Evolutionary conservation across 306 rosid species (phyloP).

Genomic region (Vigna mungo): DNA sequence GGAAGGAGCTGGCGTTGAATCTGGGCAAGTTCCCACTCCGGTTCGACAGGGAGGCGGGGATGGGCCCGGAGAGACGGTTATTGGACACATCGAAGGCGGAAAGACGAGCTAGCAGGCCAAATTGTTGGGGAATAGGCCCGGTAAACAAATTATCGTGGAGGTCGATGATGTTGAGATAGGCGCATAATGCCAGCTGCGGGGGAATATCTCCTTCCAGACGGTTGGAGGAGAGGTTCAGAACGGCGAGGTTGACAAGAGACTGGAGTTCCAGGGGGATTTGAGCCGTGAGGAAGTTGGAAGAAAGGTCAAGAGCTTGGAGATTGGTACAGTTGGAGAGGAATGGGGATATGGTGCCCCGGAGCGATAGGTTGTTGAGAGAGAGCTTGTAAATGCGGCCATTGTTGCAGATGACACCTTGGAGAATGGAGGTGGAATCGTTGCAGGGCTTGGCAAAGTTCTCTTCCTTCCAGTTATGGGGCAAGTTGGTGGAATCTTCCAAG

Average conservation of each 20-base stretch:
- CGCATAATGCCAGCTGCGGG: slow-evolving; percentile 87
- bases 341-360: slow-evolving; percentile 79
- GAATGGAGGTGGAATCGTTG: slow-evolving; percentile 76
- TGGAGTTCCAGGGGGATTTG: slow-evolving; percentile 86
- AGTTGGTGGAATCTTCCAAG: slow-evolving; percentile 61
- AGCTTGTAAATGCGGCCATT: slow-evolving; percentile 92
- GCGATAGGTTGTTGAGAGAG: slow-evolving; percentile 75
- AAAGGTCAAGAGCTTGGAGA: slow-evolving; percentile 91
- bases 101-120: slow-evolving; percentile 79
- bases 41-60: slow-evolving; percentile 68
- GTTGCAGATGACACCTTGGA: slow-evolving; percentile 88
- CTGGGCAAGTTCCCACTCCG: slow-evolving; percentile 73
- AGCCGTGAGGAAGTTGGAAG: slow-evolving; percentile 78
- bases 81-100: slow-evolving; percentile 90
- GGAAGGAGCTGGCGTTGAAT: slow-evolving; percentile 77
- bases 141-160: slow-evolving; percentile 74
- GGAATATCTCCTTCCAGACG: slow-evolving; percentile 76
- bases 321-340: slow-evolving; percentile 91
- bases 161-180: slow-evolving; percentile 91
- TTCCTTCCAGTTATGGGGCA: slow-evolving; percentile 76
- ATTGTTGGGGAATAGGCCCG: slow-evolving; percentile 86
- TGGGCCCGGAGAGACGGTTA: slow-evolving; percentile 80
- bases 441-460: slow-evolving; percentile 77
- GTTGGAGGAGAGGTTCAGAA: slow-evolving; percentile 80
- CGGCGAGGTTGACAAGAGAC: slow-evolving; percentile 81